These are phyloP conservation scores for Decorospora gaudefroyi DNA, from an alignment of 2,329 filamentous ascomycete species.

Conservation along the genomic window DNA sequence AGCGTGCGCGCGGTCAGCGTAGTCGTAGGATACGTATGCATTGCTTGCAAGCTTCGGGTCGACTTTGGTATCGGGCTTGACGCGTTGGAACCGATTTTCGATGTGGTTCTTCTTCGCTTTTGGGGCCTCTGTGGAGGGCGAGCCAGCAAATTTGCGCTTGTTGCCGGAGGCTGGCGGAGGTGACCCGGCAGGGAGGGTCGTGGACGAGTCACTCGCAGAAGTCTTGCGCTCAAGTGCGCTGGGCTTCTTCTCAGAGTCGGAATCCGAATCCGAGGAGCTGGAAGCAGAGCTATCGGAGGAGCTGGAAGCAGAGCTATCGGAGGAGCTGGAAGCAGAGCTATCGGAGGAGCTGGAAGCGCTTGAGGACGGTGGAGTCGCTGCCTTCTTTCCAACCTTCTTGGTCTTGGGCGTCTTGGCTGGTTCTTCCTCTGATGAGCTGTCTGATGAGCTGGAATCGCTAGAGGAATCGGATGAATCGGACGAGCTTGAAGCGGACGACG, in stretches of 20 bases:
- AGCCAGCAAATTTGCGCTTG: slow-evolving; percentile 51
- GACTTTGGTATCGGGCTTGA: slow-evolving; percentile 69
- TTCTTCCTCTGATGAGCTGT: slow-evolving; percentile 31
- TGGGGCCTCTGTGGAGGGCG: slow-evolving; percentile 38
- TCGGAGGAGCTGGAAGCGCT: slow-evolving; percentile 28
- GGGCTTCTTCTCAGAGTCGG: slow-evolving; percentile 38
- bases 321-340: slow-evolving; percentile 25
- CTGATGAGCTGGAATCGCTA: slow-evolving; percentile 33
- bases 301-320: slow-evolving; percentile 17
- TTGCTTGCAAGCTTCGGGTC: slow-evolving; percentile 76
- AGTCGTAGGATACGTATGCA: slow-evolving; percentile 79
- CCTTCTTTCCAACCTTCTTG: slow-evolving; percentile 25
- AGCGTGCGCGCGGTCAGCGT: slow-evolving; percentile 84
- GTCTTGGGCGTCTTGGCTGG: slow-evolving; percentile 17
- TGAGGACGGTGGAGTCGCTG: slow-evolving; percentile 24
- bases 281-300: slow-evolving; percentile 15
- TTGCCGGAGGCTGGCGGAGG: slow-evolving; percentile 40
- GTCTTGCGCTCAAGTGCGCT: slow-evolving; percentile 25
- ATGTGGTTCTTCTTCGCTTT: slow-evolving; percentile 42
- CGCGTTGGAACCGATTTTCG: slow-evolving; percentile 72
- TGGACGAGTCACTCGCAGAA: slow-evolving; percentile 56
- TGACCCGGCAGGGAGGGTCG: slow-evolving; percentile 41
- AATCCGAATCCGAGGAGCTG: slow-evolving; percentile 27
- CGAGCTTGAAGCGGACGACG: slow-evolving; percentile 40
- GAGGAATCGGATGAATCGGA: slow-evolving; percentile 30